Percentiles rank a stretch among this genome's conserved stretches.
Evolutionary conservation across 768 basidiomycete species (phyloP).

Genomic region (Mycena amicta): DNA sequence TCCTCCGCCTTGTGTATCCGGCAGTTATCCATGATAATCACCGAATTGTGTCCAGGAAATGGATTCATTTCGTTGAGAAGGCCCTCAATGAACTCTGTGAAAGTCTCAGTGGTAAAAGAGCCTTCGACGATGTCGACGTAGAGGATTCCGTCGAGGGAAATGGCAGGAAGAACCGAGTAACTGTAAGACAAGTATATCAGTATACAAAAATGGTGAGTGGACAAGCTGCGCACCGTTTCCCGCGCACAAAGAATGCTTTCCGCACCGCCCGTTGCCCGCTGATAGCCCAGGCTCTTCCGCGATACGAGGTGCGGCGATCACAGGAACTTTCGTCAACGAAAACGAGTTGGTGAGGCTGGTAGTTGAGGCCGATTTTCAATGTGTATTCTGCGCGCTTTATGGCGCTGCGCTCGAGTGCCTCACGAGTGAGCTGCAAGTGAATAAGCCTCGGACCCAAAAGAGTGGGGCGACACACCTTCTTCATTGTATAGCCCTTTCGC

Average conservation of each 20-base stretch:
- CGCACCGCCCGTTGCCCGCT: constrained; percentile 25
- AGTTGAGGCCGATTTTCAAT: constrained; percentile 18
- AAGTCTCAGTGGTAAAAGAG: constrained; percentile 29
- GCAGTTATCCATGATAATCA: constrained; percentile 40
- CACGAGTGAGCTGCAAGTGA: constrained; percentile 12
- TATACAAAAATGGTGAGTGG: constrained; percentile 16
- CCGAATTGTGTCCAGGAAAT: constrained; percentile 30
- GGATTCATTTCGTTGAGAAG: constrained; percentile 36
- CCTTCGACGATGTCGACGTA: constrained; percentile 29
- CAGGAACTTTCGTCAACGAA: constrained; percentile 35
- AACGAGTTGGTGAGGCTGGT: constrained; percentile 26
- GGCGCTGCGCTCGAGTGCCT: constrained; percentile 26
- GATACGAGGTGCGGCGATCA: constrained; percentile 26
- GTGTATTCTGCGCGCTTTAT: constrained; percentile 18
- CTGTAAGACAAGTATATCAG: constrained; percentile 12
- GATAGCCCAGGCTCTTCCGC: constrained; percentile 30
- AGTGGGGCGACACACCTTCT: constrained; percentile 29
- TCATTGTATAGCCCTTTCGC: constrained; percentile 26
- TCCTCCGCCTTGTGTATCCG: constrained; percentile 31
- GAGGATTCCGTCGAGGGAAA: constrained; percentile 34
- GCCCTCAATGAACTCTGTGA: constrained; percentile 23
- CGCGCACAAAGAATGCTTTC: constrained; percentile 30
- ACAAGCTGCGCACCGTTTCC: constrained; percentile 27
- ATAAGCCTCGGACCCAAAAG: background rate
- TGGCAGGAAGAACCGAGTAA: constrained; percentile 35